Percentiles rank a stretch among this genome's conserved stretches.
Evolutionary conservation across 2,329 filamentous ascomycete genomes (phyloP).

Genomic region (Biscogniauxia mediterranea): DNA sequence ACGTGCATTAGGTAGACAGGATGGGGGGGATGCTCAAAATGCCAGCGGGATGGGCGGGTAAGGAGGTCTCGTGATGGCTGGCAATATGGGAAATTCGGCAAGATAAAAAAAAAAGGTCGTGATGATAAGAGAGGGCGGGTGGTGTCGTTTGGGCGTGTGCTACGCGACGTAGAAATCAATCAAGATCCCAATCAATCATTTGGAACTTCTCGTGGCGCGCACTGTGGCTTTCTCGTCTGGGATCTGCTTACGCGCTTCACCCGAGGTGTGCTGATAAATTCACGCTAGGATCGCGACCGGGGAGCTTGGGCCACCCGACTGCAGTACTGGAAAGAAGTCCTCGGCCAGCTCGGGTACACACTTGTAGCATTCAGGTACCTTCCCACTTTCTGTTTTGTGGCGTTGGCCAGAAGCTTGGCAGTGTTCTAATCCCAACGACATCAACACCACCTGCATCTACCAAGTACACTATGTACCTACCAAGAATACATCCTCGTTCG

Average conservation of each 20-base stretch:
- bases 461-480: too few species aligned
- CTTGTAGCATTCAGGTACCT: background rate
- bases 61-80: slow-evolving; percentile 6
- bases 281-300: background rate
- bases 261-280: background rate
- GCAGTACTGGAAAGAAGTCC: background rate
- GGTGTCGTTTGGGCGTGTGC: slow-evolving; percentile 19
- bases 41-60: background rate
- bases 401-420: background rate
- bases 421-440: background rate
- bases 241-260: background rate
- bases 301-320: background rate
- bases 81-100: background rate
- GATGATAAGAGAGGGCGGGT: slow-evolving; percentile 1
- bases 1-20: background rate
- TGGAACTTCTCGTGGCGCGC: slow-evolving; percentile 11
- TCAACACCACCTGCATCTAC: background rate
- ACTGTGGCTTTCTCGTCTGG: background rate
- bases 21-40: background rate
- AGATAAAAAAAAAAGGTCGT: background rate
- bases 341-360: background rate
- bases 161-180: slow-evolving; percentile 14
- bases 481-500: too few species aligned
- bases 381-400: background rate
- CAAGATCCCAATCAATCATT: slow-evolving; percentile 11